Base-by-base conservation (phyloP, 805 yeast species). In the Schwanniomyces occidentalis region DNA sequence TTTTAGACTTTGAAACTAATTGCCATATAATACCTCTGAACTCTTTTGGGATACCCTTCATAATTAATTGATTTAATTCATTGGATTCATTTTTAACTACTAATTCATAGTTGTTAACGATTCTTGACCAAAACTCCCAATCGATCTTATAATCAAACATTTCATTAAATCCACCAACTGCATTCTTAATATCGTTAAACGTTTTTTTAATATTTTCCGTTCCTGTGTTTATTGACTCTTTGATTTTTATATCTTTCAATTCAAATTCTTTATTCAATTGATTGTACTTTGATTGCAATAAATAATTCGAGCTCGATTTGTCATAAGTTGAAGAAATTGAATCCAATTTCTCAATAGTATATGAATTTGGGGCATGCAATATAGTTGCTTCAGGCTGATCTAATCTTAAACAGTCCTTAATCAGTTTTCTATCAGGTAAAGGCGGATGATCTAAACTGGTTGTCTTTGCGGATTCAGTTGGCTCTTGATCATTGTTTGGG, bases 11-110 rank as follows among this genome's bases (percentile, higher is more conserved):
- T 12, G 95, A 75, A 37, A 89, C 82, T 32, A 88, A 68, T 62
- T 90, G 97, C 99, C 99, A 91, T 14, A 91, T 75, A 45, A 90
- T 80, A 2, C 96, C 95, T 44, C 98, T 69, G 32, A 91, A 71
- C 44, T 85, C 93, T 28, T 74, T 65, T 9, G 99, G 98, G 25
- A 91, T 81, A 31, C 98, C 98, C 7, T 65, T 63, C 14, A 82
- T 72, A 13, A 93, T 75, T 27, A 84, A 79, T 24, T 61, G 54
- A 29, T 80, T 73, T 38, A 91, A 69, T 43, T 70, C 70, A 9
- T 72, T 72, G 0, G 90, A 81, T 16, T 78, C 78, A 14, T 72
- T 64, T 34, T 74, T 68, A 2, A 89, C 89, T 6, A 84, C 80
- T 0, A 59, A 53, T n/a, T 80, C 70, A 52, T 88, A 87, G 55